Base-by-base conservation (phyloP, 2,329 filamentous ascomycete genomes). In the Rhexocercosporidium sp. region DNA sequence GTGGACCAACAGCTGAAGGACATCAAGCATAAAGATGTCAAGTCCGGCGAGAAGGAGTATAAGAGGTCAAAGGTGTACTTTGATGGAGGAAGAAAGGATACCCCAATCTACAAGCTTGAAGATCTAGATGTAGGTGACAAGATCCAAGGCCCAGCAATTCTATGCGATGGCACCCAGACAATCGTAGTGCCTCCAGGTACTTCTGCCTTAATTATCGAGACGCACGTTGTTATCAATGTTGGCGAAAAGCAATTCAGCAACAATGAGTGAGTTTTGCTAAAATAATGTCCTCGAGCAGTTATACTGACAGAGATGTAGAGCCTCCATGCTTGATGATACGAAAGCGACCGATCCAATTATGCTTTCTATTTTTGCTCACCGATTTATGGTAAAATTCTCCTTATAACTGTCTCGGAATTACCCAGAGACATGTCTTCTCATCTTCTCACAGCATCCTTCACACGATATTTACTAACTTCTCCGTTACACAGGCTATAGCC, bases 221-320 rank as follows among this genome's bases (percentile, higher is more conserved):
- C 94, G 0, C 95, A 97, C 74, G 93, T 97, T 8, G 86, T 97
- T 7, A 94, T 97, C 75, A 93, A 97, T 71, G 86, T 96, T 47
- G 87, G 90, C 64, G 88, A 89, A 56, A 81, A 71, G 81, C 86
- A 76, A 69, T 76, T 62, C 69, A 83, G 75, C 79, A 85, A 81
- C 22, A 83, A 76, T 79, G 86, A 81, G 65, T 44, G 72, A 74
- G 79, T 80, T 70, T 77, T 75, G 31, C 29, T 14, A 29, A 25
- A 59, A 27, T 9, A 20, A 16, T 22, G 14, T 31, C n/a, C n/a
- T 20, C n/a, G n/a, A 47, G 18, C n/a, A 7, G n/a, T 20, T 46
- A 1, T 53, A 41, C 56, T 67, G 37, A 67, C 18, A 47, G 14
- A 22, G 34, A 34, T 25, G 34, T 37, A 70, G 69, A 37, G 60